Evolutionary conservation across 2,329 filamentous ascomycete species (phyloP), one percentile per base, ranked within the genome.

Genomic region (Aureobasidium zeae): DNA sequence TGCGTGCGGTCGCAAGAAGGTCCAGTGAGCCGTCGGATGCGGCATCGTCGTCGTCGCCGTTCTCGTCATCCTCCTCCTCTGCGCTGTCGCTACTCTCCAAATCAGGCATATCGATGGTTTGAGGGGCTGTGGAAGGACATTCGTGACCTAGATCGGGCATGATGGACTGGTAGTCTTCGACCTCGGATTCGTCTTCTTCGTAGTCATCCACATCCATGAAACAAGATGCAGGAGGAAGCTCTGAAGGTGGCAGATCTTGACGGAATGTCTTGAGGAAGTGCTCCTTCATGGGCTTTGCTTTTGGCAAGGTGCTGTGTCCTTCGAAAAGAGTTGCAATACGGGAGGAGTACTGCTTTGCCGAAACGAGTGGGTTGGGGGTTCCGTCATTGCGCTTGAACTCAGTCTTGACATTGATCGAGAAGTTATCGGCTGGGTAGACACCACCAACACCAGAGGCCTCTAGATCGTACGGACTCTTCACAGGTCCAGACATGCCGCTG

Each of bases 201-300:
- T 59, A 63, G 8, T 53, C 52, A 12, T 63, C 60, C 34, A 63
- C 58, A 0, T 62, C 59, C 20, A 67, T 59, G 47, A 64, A 68
- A 45, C 51, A 55, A 0, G 66, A 64, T 1, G 68, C 62, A 1
- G 66, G 64, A 2, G 69, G 69, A 1, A 72, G 58, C 6, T 52
- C 44, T 0, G 68, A 70, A 10, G 59, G 65, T 0, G 64, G 63
- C 5, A 71, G 35, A 70, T 89, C 38, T 66, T 89, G 37, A 70
- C 81, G 46, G 73, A 89, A 49, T 65, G 83, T 46, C 69, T 86
- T 51, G 65, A 81, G 30, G 69, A 81, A 55, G 70, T 88, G 16
- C 65, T 93, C 16, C 61, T 74, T 45, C 79, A 94, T 67, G 74
- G 38, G 47, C 15, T 33, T 53, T 32, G 33, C 46, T 33, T 10